Evolutionary conservation across 768 basidiomycete genomes (phyloP), one percentile per base, ranked within the genome.

Genomic region (Lentinula aciculospora): DNA sequence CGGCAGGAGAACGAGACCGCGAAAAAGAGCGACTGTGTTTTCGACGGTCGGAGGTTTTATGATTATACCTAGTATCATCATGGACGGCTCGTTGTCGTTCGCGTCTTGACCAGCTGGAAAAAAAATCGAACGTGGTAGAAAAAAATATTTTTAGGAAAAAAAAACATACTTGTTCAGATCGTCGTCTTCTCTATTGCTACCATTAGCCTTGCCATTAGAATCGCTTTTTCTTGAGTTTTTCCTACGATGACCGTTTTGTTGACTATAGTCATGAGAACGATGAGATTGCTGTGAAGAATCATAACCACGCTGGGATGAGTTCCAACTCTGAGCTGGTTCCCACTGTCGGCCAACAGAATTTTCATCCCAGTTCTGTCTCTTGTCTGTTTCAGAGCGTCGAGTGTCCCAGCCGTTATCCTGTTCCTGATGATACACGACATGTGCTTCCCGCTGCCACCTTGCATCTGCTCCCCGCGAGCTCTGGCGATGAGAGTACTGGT

Each of bases 261-360:
- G 67, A 53, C 73, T 23, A 23, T 53, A 37, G 12, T 39, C 32
- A 15, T 36, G 32, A 36, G 51, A 39, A 23, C 36, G 51, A 15
- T 21, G 32, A n/a, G 36, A 74, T 23, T 68, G 66, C 36, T 69
- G 69, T 25, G 70, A 70, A 58, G 60, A 67, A 23, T 74, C 71
- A 49, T 77, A 76, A 55, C 81, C 70, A 28, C 65, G 61, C 21
- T 72, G 73, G 36, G 77, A 76, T 51, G 80, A 67, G 59, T 84
- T 79, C 88, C 88, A 89, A 4, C 80, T 77, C 25, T 84, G 80
- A 36, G 84, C 85, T 58, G 88, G 87, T 62, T 88, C 86, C 88
- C 88, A 89, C 58, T 82, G 72, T 50, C 88, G 81, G 53, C 86
- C 21, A 25, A 23, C 82, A 66, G 80, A 44, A 44, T 44, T 23